These are phyloP conservation scores for Candida piceae DNA, from an alignment of 805 yeast genomes.

Conservation along the genomic window DNA sequence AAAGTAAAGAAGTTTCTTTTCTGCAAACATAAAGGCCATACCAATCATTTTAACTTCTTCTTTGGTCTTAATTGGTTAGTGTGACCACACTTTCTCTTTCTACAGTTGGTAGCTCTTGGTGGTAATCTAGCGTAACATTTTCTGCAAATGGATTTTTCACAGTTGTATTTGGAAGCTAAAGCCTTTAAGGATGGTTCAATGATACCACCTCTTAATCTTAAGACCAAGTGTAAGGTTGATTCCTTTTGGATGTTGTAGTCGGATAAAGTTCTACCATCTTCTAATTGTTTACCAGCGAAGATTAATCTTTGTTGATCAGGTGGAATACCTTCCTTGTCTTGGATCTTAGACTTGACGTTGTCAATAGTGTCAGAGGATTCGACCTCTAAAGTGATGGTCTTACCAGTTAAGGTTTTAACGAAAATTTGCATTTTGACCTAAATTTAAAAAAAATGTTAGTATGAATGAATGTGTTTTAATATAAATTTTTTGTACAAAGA, in stretches of 20 bases:
- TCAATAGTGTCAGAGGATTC: slow-evolving; percentile 95
- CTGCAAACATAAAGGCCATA: slow-evolving; percentile 27
- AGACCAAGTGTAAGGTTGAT: slow-evolving; percentile 60
- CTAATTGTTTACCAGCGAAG: slow-evolving; percentile 95
- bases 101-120: slow-evolving; percentile 99
- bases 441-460: slow-evolving; percentile 1
- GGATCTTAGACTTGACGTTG: slow-evolving; percentile 91
- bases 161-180: slow-evolving; percentile 99
- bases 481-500: no score
- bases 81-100: slow-evolving; percentile 99
- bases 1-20: slow-evolving; percentile 3
- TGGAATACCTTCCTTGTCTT: slow-evolving; percentile 95
- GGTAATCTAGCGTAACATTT: slow-evolving; percentile 99
- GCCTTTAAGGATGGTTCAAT: slow-evolving; percentile 99
- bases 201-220: slow-evolving; percentile 74
- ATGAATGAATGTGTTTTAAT: no score
- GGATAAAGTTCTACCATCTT: slow-evolving; percentile 91
- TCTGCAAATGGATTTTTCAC: slow-evolving; percentile 99
- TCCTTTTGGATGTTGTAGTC: slow-evolving; percentile 96
- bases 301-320: slow-evolving; percentile 95
- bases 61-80: slow-evolving; percentile 99
- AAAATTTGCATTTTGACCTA: slow-evolving; percentile 77
- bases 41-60: slow-evolving; percentile 93
- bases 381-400: slow-evolving; percentile 83
- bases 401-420: slow-evolving; percentile 99